These are phyloP conservation scores for Diaporthe sp. DNA, from an alignment of 2,329 filamentous ascomycete species.

Conservation along the genomic window DNA sequence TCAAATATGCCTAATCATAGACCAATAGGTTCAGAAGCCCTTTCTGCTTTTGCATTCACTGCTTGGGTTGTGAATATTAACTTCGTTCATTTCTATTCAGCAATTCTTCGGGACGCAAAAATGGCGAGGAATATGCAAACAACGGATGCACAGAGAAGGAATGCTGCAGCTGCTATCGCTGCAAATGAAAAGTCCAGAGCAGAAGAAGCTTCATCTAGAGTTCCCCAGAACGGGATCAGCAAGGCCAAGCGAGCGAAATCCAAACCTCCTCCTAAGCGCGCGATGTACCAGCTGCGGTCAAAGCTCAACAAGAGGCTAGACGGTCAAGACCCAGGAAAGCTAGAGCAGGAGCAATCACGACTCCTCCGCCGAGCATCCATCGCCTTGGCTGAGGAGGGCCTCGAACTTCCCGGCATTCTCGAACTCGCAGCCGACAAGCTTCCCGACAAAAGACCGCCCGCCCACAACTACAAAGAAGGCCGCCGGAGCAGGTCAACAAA, in stretches of 20 bases:
- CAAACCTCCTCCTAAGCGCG: neutral
- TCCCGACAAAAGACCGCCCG: neutral
- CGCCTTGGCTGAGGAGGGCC: neutral
- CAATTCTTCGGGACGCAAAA: neutral
- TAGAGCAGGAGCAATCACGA: neutral
- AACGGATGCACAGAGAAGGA: too few species aligned
- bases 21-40: neutral
- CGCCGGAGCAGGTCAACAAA: neutral
- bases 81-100: too few species aligned
- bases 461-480: neutral
- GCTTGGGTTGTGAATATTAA: too few species aligned
- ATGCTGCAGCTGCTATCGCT: neutral
- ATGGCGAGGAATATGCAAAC: neutral
- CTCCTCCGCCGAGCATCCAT: constrained; percentile 6
- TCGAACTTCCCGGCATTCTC: constrained; percentile 3
- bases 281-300: neutral
- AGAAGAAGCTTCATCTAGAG: neutral
- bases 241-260: neutral
- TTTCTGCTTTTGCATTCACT: neutral
- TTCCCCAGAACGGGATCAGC: neutral
- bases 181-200: neutral
- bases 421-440: neutral
- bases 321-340: neutral
- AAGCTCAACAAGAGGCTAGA: neutral
- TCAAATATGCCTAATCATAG: neutral